Percentiles rank a stretch among this genome's conserved stretches.
Evolutionary conservation across 202 grass and related monocot genomes (phyloP).

Genomic region (Zoysia matrella): DNA sequence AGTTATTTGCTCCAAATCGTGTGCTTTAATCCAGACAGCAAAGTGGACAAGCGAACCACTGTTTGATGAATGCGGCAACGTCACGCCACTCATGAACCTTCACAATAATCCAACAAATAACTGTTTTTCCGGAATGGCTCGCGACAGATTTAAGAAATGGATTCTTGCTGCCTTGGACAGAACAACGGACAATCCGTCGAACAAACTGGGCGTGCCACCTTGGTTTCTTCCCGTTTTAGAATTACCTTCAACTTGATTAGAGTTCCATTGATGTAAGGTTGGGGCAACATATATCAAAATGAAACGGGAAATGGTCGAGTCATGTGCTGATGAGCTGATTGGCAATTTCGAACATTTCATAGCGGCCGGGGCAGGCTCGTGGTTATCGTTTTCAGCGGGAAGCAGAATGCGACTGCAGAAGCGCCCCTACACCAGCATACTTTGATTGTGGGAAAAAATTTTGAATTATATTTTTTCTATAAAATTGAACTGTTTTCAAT

Average conservation of each 20-base stretch:
- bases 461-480: no score
- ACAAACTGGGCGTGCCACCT: not conserved
- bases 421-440: no score
- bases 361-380: not conserved
- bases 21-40: not conserved
- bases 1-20: not conserved
- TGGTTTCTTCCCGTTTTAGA: conserved; percentile 2
- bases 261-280: not conserved
- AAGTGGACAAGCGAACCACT: conserved; percentile 14
- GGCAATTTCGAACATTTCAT: not conserved
- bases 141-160: not conserved
- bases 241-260: not conserved
- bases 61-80: not conserved
- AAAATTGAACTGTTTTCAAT: no score
- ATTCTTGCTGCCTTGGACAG: not conserved
- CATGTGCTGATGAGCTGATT: conserved; percentile 21
- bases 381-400: not conserved
- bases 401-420: not conserved
- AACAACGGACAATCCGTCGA: conserved; percentile 36
- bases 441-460: no score
- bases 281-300: not conserved
- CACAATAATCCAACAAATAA: not conserved
- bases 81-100: conserved; percentile 12
- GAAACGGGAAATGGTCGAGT: not conserved
- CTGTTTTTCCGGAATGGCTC: no score